Base-by-base conservation (phyloP, 2,329 filamentous ascomycete genomes). In the Tolypocladium endophyticum region DNA sequence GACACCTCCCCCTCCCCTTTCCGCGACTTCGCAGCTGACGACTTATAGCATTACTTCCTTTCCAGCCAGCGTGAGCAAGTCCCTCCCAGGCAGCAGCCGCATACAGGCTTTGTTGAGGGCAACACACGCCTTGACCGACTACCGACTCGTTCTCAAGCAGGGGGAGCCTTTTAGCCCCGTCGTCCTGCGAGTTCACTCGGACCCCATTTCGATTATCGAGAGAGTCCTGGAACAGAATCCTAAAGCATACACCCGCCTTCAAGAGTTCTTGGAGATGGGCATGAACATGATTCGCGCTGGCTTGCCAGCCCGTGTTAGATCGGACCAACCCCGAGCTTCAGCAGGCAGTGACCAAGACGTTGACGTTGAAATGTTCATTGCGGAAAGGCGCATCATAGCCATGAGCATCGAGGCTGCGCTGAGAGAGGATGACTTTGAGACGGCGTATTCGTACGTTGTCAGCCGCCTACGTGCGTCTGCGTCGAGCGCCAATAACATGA, bases 381-480 rank as follows among this genome's bases (percentile, higher is more conserved):
- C 84, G 4, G 84, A 87, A 68, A 84, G 82, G 55, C 83, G 89
- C 36, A 85, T 94, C 57, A 87, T 86, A 7, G 87, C 88, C 61
- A 90, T 93, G 87, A 91, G 89, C 63, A 85, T 93, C 47, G 86
- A 91, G 69, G 86, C 88, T 18, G 88, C 90, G 16, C 78, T 94
- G 1, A 79, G 80, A 12, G 89, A 92, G 68, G 86, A 92, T 63
- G 90, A 86, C 69, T 94, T 94, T 62, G 90, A 95, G 69, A 94
- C 90, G 0, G 90, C 90, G 14, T 94, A 93, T 70, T 92, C 89
- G 0, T 93, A 90, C 68, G 87, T 92, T 1, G 82, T 90, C 55
- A 91, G 86, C 68, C 83, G 87, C 28, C 77, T 94, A 0, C 78
- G 79, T 9, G 61, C 67, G 12, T 61, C 67, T 9, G 59, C 61